These are phyloP conservation scores for Tulasnella sp. DNA, from an alignment of 768 basidiomycete species.

Conservation along the genomic window DNA sequence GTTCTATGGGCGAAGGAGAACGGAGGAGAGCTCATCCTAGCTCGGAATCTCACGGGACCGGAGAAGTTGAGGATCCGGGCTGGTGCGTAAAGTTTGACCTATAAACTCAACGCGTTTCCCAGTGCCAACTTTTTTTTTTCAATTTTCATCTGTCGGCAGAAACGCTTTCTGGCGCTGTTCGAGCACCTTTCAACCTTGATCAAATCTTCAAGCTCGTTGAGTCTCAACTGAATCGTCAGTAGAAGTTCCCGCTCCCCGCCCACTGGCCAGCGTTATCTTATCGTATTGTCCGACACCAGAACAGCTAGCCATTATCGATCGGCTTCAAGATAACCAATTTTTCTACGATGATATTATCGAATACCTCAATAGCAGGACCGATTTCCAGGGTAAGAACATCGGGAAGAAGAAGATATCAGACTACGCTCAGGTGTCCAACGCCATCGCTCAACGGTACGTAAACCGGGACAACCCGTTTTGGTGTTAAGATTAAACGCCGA, in stretches of 20 bases:
- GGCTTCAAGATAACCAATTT: constrained; percentile 60
- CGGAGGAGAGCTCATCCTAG: constrained; percentile 25
- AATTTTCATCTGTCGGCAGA: constrained; percentile 7
- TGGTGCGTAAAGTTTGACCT: not conserved
- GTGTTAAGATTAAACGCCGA: not conserved
- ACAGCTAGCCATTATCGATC: constrained; percentile 49
- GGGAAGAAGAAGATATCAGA: constrained; percentile 37
- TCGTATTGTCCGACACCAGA: constrained; percentile 43
- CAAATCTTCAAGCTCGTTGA: constrained; percentile 64
- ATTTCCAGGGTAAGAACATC: constrained; percentile 36
- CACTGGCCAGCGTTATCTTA: not conserved
- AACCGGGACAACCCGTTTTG: not conserved
- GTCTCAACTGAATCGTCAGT: constrained; percentile 66
- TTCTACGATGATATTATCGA: constrained; percentile 57
- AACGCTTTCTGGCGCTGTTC: constrained; percentile 43
- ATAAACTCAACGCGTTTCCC: not conserved
- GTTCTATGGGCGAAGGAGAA: constrained; percentile 22
- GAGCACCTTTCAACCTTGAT: constrained; percentile 62
- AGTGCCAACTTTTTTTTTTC: not conserved
- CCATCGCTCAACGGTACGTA: constrained; percentile 57
- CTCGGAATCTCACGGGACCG: constrained; percentile 19
- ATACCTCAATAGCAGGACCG: constrained; percentile 53
- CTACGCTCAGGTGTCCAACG: constrained; percentile 53
- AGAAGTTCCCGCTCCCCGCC: not conserved
- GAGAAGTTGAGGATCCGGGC: constrained; percentile 25